Percentiles rank a stretch among this genome's conserved stretches.
phyloP scores from a whole-genome alignment of 805 yeast species.

The Kockiozyma suomiensis region DNA sequence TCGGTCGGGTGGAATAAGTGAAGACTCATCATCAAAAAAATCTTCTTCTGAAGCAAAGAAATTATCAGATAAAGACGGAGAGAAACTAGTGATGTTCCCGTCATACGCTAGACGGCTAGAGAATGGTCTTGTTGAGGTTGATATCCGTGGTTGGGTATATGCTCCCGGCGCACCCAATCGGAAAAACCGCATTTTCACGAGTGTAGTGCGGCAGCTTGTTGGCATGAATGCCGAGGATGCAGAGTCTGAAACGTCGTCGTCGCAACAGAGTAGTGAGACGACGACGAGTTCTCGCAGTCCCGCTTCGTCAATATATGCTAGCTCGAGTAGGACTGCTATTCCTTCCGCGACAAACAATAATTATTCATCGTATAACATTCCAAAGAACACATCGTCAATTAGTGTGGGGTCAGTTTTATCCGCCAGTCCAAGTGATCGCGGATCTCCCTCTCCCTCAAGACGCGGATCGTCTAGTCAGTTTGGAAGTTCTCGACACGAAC shows the following conservation, averaged over 20 bases:
- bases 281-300: background rate
- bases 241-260: background rate
- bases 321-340: conserved; percentile 3
- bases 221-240: conserved; percentile 40
- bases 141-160: conserved; percentile 70
- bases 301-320: conserved; percentile 14
- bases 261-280: background rate
- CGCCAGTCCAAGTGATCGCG: background rate
- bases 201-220: conserved; percentile 69
- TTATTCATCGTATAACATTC: background rate
- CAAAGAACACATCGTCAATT: conserved; percentile 21
- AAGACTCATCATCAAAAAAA: no score
- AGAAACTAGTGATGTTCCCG: conserved; percentile 63
- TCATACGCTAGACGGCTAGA: conserved; percentile 51
- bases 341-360: background rate
- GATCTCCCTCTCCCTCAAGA: conserved; percentile 25
- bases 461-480: conserved; percentile 12
- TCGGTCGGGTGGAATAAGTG: background rate
- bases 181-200: conserved; percentile 67
- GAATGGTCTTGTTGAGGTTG: conserved; percentile 52
- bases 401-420: conserved; percentile 25
- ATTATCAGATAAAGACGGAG: conserved; percentile 46
- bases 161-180: conserved; percentile 72
- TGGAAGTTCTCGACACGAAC: background rate
- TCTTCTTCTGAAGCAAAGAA: conserved; percentile 8